Percentiles rank a stretch among this genome's conserved stretches.
phyloP scores from a whole-genome alignment of 1,139 yeast genomes.

The Geotrichum klebahnii region DNA sequence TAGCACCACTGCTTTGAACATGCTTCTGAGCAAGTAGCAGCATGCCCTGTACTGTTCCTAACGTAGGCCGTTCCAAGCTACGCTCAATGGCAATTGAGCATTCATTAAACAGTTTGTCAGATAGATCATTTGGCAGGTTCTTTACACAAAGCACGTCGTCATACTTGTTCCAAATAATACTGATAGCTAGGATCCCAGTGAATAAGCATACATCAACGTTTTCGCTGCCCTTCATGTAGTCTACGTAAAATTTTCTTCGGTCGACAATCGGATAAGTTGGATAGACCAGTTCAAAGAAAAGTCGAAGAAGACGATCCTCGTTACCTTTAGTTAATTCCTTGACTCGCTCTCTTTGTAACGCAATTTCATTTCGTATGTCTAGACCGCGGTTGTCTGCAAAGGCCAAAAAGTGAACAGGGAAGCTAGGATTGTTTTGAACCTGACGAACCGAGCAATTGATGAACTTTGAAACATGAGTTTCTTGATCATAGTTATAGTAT shows the following conservation, averaged over 20 bases:
- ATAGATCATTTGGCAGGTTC: slow-evolving; percentile 35
- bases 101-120: slow-evolving; percentile 34
- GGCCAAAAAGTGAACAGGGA: slow-evolving; percentile 35
- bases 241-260: slow-evolving; percentile 35
- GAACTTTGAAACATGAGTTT: slow-evolving; percentile 31
- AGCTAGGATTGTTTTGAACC: slow-evolving; percentile 28
- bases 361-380: slow-evolving; percentile 24
- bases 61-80: slow-evolving; percentile 39
- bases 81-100: slow-evolving; percentile 37
- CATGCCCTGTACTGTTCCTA: slow-evolving; percentile 46
- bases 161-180: slow-evolving; percentile 42
- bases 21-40: slow-evolving; percentile 39
- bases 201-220: slow-evolving; percentile 36
- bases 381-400: slow-evolving; percentile 27
- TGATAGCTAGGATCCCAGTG: slow-evolving; percentile 38
- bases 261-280: slow-evolving; percentile 41
- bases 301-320: slow-evolving; percentile 37
- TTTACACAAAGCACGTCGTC: slow-evolving; percentile 37
- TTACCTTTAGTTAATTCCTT: slow-evolving; percentile 29
- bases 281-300: slow-evolving; percentile 38
- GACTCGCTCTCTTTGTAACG: slow-evolving; percentile 29
- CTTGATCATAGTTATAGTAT: slow-evolving; percentile 32
- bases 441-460: slow-evolving; percentile 36
- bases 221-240: slow-evolving; percentile 34
- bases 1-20: slow-evolving; percentile 37